phyloP scores from a whole-genome alignment of 2,329 filamentous ascomycete genomes.

The Torrubiella hemipterigena region DNA sequence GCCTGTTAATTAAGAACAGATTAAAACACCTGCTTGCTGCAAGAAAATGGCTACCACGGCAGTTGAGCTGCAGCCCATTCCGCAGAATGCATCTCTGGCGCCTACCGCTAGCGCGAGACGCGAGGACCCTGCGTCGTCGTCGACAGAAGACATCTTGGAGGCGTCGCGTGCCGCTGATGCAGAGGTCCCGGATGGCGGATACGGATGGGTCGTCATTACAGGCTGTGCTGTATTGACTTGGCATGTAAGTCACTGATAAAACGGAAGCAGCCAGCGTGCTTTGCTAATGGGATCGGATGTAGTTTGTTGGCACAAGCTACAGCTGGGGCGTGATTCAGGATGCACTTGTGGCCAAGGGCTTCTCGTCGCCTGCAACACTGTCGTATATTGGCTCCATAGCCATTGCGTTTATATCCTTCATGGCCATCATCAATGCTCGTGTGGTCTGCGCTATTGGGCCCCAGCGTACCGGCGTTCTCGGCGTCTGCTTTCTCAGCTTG shows the following conservation, averaged over 20 bases:
- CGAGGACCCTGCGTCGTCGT: neutral
- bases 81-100: neutral
- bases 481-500: constrained; percentile 35
- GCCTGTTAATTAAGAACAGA: too few relatives aligned
- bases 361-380: constrained; percentile 37
- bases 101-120: constrained; percentile 3
- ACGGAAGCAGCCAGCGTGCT: too few relatives aligned
- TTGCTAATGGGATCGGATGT: constrained; percentile 13
- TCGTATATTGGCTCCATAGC: constrained; percentile 46
- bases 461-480: constrained; percentile 30
- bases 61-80: neutral
- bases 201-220: constrained; percentile 14
- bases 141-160: neutral
- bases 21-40: too few relatives aligned
- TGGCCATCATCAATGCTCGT: constrained; percentile 39
- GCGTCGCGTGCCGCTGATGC: neutral
- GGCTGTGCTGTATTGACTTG: constrained; percentile 13
- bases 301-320: constrained; percentile 44
- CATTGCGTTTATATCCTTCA: constrained; percentile 33
- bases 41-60: neutral
- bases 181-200: constrained; percentile 14
- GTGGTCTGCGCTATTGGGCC: constrained; percentile 37
- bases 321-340: constrained; percentile 50
- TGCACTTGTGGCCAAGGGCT: constrained; percentile 34
- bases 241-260: neutral